These are phyloP conservation scores for Hanseniaspora meyeri DNA, from an alignment of 805 yeast genomes.

Conservation along the genomic window DNA sequence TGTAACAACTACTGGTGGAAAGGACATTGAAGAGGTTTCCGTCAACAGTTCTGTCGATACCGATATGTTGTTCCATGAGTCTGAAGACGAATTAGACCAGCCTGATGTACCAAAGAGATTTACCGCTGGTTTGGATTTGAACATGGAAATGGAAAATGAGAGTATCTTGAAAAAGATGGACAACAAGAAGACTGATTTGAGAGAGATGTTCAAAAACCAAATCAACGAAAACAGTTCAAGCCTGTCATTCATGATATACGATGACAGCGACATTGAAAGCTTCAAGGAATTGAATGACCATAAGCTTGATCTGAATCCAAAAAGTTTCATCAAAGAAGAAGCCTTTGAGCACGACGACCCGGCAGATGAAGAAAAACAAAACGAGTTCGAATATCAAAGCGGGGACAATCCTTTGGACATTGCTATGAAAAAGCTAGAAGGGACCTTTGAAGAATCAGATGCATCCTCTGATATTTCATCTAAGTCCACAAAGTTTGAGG, in stretches of 20 bases:
- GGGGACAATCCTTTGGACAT: constrained; percentile 59
- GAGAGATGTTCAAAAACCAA: constrained; percentile 10
- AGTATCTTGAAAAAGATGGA: background rate
- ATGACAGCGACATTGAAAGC: background rate
- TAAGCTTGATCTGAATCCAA: constrained; percentile 18
- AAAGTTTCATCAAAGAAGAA: constrained; percentile 13
- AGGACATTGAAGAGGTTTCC: background rate
- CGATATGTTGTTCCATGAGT: constrained; percentile 4
- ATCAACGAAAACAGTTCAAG: background rate
- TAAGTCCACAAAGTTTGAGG: constrained; percentile 5
- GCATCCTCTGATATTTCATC: constrained; percentile 21
- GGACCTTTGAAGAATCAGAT: constrained; percentile 30
- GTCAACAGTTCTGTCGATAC: constrained; percentile 2
- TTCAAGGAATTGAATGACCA: constrained; percentile 9
- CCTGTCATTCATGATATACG: constrained; percentile 7
- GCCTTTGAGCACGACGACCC: constrained; percentile 15
- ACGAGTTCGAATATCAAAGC: constrained; percentile 18
- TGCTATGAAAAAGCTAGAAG: constrained; percentile 71
- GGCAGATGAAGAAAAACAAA: constrained; percentile 13
- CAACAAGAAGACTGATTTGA: constrained; percentile 3
- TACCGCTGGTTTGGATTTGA: constrained; percentile 7
- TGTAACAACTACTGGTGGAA: no score
- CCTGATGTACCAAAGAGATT: constrained; percentile 1
- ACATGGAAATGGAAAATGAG: background rate
- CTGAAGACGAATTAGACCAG: background rate